Evolutionary conservation across 2,329 filamentous ascomycete species (phyloP).

Genomic region (Fusarium sp.): DNA sequence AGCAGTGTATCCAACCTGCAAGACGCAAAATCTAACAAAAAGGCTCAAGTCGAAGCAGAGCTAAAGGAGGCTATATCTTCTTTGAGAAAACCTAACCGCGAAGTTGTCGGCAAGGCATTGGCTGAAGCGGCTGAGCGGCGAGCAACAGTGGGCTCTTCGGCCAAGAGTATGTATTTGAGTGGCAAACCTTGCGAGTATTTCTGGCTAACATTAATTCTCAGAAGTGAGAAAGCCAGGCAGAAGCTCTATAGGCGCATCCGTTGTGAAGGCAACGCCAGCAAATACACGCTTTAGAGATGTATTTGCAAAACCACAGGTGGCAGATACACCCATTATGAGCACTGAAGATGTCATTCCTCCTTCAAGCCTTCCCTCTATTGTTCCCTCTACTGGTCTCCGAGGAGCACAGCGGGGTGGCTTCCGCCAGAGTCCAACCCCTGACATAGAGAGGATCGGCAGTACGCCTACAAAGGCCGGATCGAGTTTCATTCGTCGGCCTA

Average conservation of each 20-base stretch:
- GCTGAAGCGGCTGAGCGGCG: constrained; percentile 75
- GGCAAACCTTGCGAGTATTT: neutral
- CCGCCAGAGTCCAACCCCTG: constrained; percentile 43
- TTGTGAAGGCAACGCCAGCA: constrained; percentile 68
- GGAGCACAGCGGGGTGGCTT: constrained; percentile 47
- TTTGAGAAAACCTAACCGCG: constrained; percentile 79
- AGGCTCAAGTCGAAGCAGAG: constrained; percentile 74
- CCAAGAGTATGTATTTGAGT: constrained; percentile 57
- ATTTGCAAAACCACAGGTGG: constrained; percentile 48
- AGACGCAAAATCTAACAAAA: constrained; percentile 70
- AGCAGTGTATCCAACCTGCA: constrained; percentile 62
- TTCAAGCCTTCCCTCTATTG: constrained; percentile 51
- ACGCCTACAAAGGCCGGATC: constrained; percentile 46
- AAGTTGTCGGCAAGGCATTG: constrained; percentile 73
- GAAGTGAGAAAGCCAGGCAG: constrained; percentile 64
- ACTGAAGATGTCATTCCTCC: constrained; percentile 50
- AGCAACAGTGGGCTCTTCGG: constrained; percentile 56
- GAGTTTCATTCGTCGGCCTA: constrained; percentile 45
- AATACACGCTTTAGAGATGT: constrained; percentile 65
- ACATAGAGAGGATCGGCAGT: constrained; percentile 44
- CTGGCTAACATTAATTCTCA: constrained; percentile 49
- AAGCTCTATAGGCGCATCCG: constrained; percentile 49
- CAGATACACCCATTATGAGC: constrained; percentile 34
- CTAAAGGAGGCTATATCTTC: constrained; percentile 78
- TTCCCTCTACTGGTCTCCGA: constrained; percentile 56